Evolutionary conservation across 2,329 filamentous ascomycete genomes (phyloP), one percentile per base, ranked within the genome.

Genomic region (Trichophyton equinum): DNA sequence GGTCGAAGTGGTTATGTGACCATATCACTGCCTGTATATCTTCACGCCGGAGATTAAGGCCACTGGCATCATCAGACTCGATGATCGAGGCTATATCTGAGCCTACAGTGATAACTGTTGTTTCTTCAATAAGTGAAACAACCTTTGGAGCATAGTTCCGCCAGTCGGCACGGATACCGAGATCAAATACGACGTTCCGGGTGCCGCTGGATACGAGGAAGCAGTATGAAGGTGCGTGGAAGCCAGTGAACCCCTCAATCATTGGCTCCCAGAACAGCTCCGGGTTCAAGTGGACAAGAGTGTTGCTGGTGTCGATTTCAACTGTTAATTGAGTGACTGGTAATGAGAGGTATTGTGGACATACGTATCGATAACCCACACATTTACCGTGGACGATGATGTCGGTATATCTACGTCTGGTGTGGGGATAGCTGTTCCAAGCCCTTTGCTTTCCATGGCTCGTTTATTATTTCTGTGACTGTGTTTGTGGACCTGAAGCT

Each of bases 1-100:
- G 81, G 65, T 83, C 81, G 68, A 73, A 76, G 58, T 74, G 73
- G 3, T 67, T 67, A 58, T 72, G 71, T 13, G 33, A 38, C 11
- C 33, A 13, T 9, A 9, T 38, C 8, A 38, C 33, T 38, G 33
- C 33, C 33, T 38, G 33, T 13, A 38, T 13, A 3, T 44, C 40
- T 20, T 7, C 15, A 15, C 15, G 13, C 6, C 40, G 15, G 40
- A 44, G 15, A 15, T 44, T 44, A 18, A 44, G 40, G 13, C n/a
- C 15, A 15, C 15, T 6, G 3, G 11, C 1, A 18, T 44, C n/a
- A 4, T 44, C n/a, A 4, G 40, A 20, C n/a, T 44, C 40, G n/a
- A 44, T n/a, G 2, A 20, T 15, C 15, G 40, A 44, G 6, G 40
- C 15, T 44, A 44, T 15, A 61, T 20, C 40, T 44, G 40, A 44